Evolutionary conservation across 129 eudicot genomes (phyloP).

Genomic region (sunflower (Helianthus annuus)): DNA sequence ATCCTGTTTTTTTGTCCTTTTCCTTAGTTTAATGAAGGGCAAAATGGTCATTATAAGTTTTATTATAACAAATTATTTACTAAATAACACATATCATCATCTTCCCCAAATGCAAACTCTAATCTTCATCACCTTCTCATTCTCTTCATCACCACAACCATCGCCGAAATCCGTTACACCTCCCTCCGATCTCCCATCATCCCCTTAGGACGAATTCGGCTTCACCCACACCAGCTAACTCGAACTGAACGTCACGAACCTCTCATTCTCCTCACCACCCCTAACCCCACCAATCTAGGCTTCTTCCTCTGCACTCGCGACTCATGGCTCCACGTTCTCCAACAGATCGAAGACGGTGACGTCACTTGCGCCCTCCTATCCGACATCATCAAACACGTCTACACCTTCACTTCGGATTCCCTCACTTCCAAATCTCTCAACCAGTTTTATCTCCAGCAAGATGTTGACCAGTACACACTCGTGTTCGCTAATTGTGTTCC

Average conservation of each 20-base stretch:
- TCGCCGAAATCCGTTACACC: slow-evolving; percentile 25
- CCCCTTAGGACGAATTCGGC: slow-evolving; percentile 81
- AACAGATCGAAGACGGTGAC: slow-evolving; percentile 53
- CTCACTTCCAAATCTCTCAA: not conserved
- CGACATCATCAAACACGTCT: slow-evolving; percentile 34
- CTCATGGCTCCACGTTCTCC: slow-evolving; percentile 67
- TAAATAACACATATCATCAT: too few species aligned
- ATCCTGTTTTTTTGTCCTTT: too few species aligned
- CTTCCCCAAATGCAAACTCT: too few species aligned
- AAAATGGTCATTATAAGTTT: too few species aligned
- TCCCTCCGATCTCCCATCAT: slow-evolving; percentile 59
- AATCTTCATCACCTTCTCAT: too few species aligned
- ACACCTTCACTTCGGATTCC: slow-evolving; percentile 31
- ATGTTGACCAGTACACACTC: slow-evolving; percentile 63
- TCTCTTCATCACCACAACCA: too few species aligned
- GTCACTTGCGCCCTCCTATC: slow-evolving; percentile 67
- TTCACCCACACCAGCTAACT: slow-evolving; percentile 76
- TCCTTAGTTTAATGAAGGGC: too few species aligned
- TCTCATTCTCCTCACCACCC: slow-evolving; percentile 38
- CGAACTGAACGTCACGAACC: slow-evolving; percentile 57
- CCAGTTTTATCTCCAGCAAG: slow-evolving; percentile 28
- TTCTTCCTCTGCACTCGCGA: slow-evolving; percentile 75
- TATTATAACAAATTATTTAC: too few species aligned
- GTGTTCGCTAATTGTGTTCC: slow-evolving; percentile 70
- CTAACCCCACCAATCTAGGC: slow-evolving; percentile 55